Evolutionary conservation across 1,284 basidiomycete species (phyloP), one percentile per base, ranked within the genome.

Genomic region (Cryptococcus wingfieldii): DNA sequence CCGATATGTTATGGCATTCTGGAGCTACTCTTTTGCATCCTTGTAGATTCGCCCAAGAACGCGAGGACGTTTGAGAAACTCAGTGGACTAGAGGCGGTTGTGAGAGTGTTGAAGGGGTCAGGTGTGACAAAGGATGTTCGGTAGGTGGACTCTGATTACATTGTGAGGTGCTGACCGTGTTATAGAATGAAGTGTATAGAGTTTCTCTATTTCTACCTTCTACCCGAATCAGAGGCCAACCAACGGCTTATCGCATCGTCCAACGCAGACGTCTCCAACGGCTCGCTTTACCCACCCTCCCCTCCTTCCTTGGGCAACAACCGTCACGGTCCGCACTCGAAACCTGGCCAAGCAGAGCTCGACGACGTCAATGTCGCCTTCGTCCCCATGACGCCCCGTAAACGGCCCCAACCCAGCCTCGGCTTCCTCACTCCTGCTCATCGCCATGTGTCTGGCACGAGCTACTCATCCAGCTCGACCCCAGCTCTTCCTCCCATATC

Each of bases 141-240:
- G 90, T 92, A 59, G 58, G 84, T 78, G 1, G 10, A 16, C 28
- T 28, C 37, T 23, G 2, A 18, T 13, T 19, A 23, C 25, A 28
- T 25, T 38, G 44, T 19, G 14, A 5, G 31, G 44, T 13, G 9
- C 45, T 38, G 16, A 42, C 16, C 38, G 5, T 7, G 28, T 19
- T 2, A 25, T 59, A 93, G 90, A 65, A 93, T 94, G 87, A 93
- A 94, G 78, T 92, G 89, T 62, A 80, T 94, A 25, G 91, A 94
- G 70, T 91, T 94, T 66, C 77, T 95, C 5, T 93, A 93, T 73
- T 94, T 92, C 71, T 95, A 94, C 71, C 81, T 95, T 5, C 79
- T 92, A 51, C 90, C 92, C 58, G 90, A 94, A 71, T 18, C 8
- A n/a, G 16, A 42, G 9, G 41, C 23, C 41, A 42, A 42, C 41